Evolutionary conservation across 2,329 filamentous ascomycete genomes (phyloP).

Genomic region (Pseudonectria buxi): DNA sequence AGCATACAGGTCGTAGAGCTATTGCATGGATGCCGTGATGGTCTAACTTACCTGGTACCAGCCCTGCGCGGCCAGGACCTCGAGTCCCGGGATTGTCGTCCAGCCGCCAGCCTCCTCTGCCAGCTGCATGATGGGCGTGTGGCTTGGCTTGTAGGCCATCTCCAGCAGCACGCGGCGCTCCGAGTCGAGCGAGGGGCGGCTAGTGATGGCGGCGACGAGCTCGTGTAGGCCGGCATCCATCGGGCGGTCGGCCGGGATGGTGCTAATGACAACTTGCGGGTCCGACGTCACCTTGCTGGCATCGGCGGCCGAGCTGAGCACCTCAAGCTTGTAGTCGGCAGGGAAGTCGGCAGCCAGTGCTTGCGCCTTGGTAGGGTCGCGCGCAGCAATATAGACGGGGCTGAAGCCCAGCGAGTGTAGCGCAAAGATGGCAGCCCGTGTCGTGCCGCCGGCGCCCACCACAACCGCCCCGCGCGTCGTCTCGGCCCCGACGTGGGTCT

Average conservation of each 20-base stretch:
- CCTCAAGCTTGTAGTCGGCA: slow-evolving; percentile 59
- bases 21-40: neutral
- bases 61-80: slow-evolving; percentile 85
- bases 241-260: slow-evolving; percentile 81
- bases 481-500: slow-evolving; percentile 22
- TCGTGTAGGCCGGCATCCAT: slow-evolving; percentile 67
- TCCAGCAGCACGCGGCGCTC: slow-evolving; percentile 65
- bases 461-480: slow-evolving; percentile 73
- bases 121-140: slow-evolving; percentile 79
- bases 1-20: slow-evolving; percentile 7
- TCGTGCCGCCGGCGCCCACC: slow-evolving; percentile 86
- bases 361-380: slow-evolving; percentile 62
- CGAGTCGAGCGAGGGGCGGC: slow-evolving; percentile 28
- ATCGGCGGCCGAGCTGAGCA: slow-evolving; percentile 46
- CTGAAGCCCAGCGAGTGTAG: slow-evolving; percentile 75
- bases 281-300: slow-evolving; percentile 45
- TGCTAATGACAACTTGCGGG: slow-evolving; percentile 69
- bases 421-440: slow-evolving; percentile 84
- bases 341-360: slow-evolving; percentile 68
- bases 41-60: slow-evolving; percentile 64
- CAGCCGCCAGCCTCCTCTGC: slow-evolving; percentile 67
- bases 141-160: slow-evolving; percentile 90
- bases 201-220: slow-evolving; percentile 51
- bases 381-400: slow-evolving; percentile 81
- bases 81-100: slow-evolving; percentile 77